Percentiles rank a stretch among this genome's conserved stretches.
phyloP scores from a whole-genome alignment of 2,329 filamentous ascomycete species.

The Nakataea oryzae region DNA sequence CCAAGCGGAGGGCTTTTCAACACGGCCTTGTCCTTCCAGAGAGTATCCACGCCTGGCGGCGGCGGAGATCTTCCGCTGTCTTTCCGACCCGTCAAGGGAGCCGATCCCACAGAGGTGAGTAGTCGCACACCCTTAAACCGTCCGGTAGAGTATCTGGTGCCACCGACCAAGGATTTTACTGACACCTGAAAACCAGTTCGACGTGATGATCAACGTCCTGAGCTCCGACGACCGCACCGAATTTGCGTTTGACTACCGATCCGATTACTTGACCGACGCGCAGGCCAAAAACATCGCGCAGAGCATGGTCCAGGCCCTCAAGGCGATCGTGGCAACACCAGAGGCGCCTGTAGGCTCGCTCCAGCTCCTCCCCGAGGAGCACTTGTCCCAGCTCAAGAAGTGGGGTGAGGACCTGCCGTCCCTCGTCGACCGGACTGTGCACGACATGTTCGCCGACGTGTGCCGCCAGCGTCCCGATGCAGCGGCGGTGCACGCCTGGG shows the following conservation, averaged over 20 bases:
- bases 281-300: neutral
- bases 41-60: neutral
- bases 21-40: neutral
- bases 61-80: neutral
- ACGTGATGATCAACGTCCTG: neutral
- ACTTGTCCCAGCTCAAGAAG: neutral
- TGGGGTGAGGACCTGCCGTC: neutral
- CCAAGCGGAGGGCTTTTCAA: constrained; percentile 6
- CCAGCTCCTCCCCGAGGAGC: neutral
- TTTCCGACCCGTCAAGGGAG: neutral
- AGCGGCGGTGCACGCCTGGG: constrained; percentile 17
- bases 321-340: neutral
- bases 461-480: constrained; percentile 11
- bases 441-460: neutral
- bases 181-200: neutral
- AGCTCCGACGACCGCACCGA: too few relatives aligned
- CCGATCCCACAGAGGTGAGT: neutral
- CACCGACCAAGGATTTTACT: neutral
- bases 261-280: too few relatives aligned
- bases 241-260: too few relatives aligned
- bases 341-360: neutral
- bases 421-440: constrained; percentile 5
- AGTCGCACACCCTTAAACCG: neutral
- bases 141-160: neutral
- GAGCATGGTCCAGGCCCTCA: neutral